Percentiles rank a stretch among this genome's conserved stretches.
Conservation (phyloP, 352 stramenopile species). For the Pythium rhizo-oryzae region DNA sequence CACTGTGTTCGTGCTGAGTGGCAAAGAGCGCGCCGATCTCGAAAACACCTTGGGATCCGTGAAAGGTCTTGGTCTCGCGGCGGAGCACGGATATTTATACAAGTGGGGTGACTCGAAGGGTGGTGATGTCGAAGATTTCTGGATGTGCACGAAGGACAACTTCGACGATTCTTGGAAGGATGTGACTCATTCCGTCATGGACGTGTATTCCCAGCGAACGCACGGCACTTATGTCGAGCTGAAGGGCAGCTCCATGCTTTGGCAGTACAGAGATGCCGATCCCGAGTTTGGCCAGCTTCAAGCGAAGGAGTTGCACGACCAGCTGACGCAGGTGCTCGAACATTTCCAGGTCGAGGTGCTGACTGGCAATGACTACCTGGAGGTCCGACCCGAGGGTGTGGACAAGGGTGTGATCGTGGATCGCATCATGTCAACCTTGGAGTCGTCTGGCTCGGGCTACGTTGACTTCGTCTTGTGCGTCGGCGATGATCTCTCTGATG, state of each 20-base stretch:
- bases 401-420: slow-evolving; percentile 98
- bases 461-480: slow-evolving; percentile 98
- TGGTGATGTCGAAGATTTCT: slow-evolving; percentile 47
- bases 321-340: slow-evolving; percentile 95
- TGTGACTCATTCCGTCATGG: slow-evolving; percentile 97
- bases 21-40: slow-evolving; percentile 95
- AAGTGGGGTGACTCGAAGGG: slow-evolving; percentile 84
- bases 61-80: slow-evolving; percentile 94
- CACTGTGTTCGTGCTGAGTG: slow-evolving; percentile 98
- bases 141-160: slow-evolving; percentile 88
- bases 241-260: slow-evolving; percentile 98
- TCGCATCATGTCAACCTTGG: slow-evolving; percentile 93
- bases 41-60: slow-evolving; percentile 94
- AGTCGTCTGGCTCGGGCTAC: slow-evolving; percentile 68
- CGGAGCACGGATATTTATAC: slow-evolving; percentile 99
- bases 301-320: slow-evolving; percentile 98
- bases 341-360: slow-evolving; percentile 96
- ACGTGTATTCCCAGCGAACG: slow-evolving; percentile 98
- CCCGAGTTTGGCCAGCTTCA: slow-evolving; percentile 99
- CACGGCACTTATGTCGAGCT: slow-evolving; percentile 99
- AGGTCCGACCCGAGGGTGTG: slow-evolving; percentile 96
- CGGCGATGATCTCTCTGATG: slow-evolving; percentile 98
- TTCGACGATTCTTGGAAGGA: slow-evolving; percentile 98
- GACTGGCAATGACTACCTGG: slow-evolving; percentile 86
- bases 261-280: slow-evolving; percentile 99